Evolutionary conservation across 331 rosid species (phyloP), one percentile per base, ranked within the genome.

Genomic region (Acacia concinna): DNA sequence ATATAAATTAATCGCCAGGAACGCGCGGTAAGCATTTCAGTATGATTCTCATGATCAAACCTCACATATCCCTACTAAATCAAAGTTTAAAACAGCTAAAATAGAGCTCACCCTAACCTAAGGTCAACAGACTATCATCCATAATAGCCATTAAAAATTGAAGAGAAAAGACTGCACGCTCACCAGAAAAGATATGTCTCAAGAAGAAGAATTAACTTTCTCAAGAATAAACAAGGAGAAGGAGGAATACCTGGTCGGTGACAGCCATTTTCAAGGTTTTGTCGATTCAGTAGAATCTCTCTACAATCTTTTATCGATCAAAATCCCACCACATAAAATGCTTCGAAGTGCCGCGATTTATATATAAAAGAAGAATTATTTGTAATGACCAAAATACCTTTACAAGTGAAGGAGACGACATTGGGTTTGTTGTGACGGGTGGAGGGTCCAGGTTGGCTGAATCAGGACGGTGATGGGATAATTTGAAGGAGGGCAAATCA

Each of bases 211-310:
- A 43, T 13, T 41, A 20, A 64, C 13, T 79, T 76, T 75, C 72
- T 8, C 64, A 66, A 32, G 27, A 49, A 73, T 57, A 68, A 76
- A 77, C 38, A 46, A 59, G 79, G 56, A 68, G 37, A 23, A 47
- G 2, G 30, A 69, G 12, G 18, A 47, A 44, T 74, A 82, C 86
- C 86, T 82, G 79, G 12, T 28, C 73, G 0, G 82, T 68, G 71
- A 31, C 69, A 65, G 28, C 86, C 88, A 85, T 85, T 13, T 70
- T 43, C 54, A 12, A 30, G 2, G 77, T 51, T 46, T 13, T 20
- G 35, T 25, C 13, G 65, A 37, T 44, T 31, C 11, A 3, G 2
- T 14, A 2, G 11, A 23, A 20, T 8, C 17, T 54, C 37, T 10
- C 35, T 13, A 13, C 2, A 10, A 66, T 34, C 6, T 40, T 6